Evolutionary conservation across 2,329 filamentous ascomycete species (phyloP).

Genomic region (Paracamarosporium sp.): DNA sequence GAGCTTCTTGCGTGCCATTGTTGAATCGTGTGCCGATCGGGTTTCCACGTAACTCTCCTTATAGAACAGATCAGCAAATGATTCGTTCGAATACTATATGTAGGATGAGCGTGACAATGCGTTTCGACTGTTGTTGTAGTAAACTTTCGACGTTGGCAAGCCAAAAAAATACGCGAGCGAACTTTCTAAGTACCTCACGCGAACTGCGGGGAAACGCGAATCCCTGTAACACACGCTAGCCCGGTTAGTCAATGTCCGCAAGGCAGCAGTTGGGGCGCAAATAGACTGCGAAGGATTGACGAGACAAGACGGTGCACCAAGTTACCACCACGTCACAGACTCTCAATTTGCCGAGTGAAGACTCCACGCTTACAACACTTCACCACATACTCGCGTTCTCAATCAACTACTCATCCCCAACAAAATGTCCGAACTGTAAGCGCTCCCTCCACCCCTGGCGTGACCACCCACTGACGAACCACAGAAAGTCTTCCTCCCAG

Average conservation of each 20-base stretch:
- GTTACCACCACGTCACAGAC: too few relatives aligned
- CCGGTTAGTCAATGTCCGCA: background rate
- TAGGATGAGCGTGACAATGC: too few relatives aligned
- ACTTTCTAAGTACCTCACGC: background rate
- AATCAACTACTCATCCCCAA: background rate
- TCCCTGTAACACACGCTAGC: background rate
- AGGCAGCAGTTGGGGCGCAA: background rate
- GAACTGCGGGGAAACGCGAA: background rate
- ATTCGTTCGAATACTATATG: too few relatives aligned
- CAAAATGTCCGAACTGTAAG: constrained; percentile 2
- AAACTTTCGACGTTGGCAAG: background rate
- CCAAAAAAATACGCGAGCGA: background rate
- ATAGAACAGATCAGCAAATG: too few relatives aligned
- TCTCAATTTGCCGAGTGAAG: too few relatives aligned
- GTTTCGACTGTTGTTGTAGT: background rate
- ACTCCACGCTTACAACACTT: background rate
- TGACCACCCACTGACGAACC: background rate
- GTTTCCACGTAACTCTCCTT: too few relatives aligned
- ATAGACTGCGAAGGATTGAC: background rate
- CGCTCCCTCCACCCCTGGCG: background rate
- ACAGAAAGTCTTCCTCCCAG: constrained; percentile 3
- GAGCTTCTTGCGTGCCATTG: background rate
- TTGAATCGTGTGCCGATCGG: background rate
- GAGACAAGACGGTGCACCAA: too few relatives aligned
- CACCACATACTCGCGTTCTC: background rate